phyloP scores from a whole-genome alignment of 179 eudicot species.

The Silene coronaria region DNA sequence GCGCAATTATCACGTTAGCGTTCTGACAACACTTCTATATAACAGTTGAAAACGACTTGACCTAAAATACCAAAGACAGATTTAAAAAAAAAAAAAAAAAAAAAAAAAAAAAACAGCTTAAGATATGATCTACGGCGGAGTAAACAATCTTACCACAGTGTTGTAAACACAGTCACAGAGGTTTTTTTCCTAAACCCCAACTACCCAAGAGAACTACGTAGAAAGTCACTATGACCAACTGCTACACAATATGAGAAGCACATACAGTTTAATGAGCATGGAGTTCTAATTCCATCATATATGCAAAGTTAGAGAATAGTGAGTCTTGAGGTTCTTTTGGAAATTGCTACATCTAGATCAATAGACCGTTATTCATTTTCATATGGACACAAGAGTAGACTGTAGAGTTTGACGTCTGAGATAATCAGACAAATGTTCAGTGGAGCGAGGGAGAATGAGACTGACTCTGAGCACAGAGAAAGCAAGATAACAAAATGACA shows the following conservation, averaged over 20 bases:
- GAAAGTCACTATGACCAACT: not conserved
- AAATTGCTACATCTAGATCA: not conserved
- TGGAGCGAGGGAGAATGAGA: not conserved
- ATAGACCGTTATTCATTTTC: not conserved
- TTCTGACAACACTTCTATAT: constrained; percentile 6
- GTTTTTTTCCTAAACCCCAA: not conserved
- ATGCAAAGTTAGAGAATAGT: not conserved
- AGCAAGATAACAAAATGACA: not conserved
- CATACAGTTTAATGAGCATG: not conserved
- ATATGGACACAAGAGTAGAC: not conserved
- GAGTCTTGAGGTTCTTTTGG: not conserved
- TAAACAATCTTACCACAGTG: not conserved
- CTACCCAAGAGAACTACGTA: not conserved
- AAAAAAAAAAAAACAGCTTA: too few species aligned
- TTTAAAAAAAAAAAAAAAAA: not conserved
- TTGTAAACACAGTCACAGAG: not conserved
- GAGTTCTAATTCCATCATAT: not conserved
- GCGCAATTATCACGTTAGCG: constrained; percentile 23
- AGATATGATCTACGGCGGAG: too few species aligned
- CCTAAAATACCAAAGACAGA: not conserved
- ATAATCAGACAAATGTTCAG: not conserved
- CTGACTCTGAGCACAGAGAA: not conserved
- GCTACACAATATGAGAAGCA: not conserved
- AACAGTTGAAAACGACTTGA: not conserved
- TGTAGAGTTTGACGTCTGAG: not conserved